Conservation (phyloP, 805 yeast species). For the Jamesozyma piceae region DNA sequence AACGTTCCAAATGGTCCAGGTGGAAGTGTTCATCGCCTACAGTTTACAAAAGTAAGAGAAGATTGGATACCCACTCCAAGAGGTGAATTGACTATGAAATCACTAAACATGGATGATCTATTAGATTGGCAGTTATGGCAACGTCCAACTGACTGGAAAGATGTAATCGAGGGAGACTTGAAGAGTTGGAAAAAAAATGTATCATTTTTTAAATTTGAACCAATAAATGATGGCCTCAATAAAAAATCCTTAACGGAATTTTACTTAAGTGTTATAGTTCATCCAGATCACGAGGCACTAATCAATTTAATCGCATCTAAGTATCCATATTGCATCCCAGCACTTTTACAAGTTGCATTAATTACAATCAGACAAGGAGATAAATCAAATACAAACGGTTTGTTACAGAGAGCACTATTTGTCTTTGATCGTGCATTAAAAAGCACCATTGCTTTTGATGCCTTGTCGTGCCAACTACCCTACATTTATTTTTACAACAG, state of each 20-base stretch:
- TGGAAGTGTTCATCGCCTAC: conserved; percentile 49
- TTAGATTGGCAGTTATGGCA: conserved; percentile 31
- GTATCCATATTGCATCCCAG: conserved; percentile 67
- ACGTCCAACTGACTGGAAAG: conserved; percentile 41
- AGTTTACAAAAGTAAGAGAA: conserved; percentile 62
- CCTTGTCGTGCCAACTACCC: conserved; percentile 56
- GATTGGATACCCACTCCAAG: conserved; percentile 69
- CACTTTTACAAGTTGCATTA: conserved; percentile 69
- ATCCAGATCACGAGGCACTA: conserved; percentile 73
- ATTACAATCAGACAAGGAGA: conserved; percentile 72
- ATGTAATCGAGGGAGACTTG: conserved; percentile 37
- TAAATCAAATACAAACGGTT: conserved; percentile 54
- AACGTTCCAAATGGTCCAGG: conserved; percentile 55
- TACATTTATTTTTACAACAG: conserved; percentile 67
- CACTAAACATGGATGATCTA: conserved; percentile 35
- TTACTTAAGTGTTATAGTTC: conserved; percentile 54
- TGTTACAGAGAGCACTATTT: conserved; percentile 68
- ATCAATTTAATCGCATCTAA: conserved; percentile 44
- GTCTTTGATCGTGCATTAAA: conserved; percentile 69
- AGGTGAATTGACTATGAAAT: conserved; percentile 55
- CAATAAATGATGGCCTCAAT: conserved; percentile 30
- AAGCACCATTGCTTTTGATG: conserved; percentile 46
- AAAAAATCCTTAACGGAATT: conserved; percentile 37
- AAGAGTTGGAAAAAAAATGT: conserved; percentile 35
- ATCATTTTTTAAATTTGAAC: conserved; percentile 46